Percentiles rank a stretch among this genome's conserved stretches.
Conservation (phyloP, 805 yeast species). For the Clavispora carvajalis region DNA sequence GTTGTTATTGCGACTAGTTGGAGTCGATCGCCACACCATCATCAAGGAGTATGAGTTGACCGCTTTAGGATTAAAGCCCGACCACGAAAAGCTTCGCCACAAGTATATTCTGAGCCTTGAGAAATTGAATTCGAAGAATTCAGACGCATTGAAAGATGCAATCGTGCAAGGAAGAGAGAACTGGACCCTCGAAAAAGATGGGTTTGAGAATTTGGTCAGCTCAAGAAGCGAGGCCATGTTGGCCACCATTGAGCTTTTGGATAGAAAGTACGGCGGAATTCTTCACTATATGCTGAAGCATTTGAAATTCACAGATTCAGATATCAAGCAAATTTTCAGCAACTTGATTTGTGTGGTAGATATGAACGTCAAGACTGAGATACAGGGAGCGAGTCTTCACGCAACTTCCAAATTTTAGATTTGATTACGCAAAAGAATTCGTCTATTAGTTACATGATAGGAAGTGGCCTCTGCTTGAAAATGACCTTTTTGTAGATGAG, state of each 20-base stretch:
- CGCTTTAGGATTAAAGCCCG: constrained; percentile 54
- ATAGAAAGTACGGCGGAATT: constrained; percentile 50
- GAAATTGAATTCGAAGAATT: constrained; percentile 24
- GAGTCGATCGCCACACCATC: constrained; percentile 60
- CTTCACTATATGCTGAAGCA: constrained; percentile 40
- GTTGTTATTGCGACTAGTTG: constrained; percentile 56
- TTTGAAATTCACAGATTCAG: constrained; percentile 42
- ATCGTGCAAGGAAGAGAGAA: constrained; percentile 34
- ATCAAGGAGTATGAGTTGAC: constrained; percentile 78
- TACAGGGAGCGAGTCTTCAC: background rate
- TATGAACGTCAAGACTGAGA: background rate
- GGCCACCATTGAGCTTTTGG: constrained; percentile 50
- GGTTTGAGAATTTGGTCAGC: constrained; percentile 55
- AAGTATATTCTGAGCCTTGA: constrained; percentile 29
- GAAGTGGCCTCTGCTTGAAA: constrained; percentile 67
- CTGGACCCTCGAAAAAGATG: constrained; percentile 44
- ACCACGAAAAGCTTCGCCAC: constrained; percentile 33
- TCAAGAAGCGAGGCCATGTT: constrained; percentile 69
- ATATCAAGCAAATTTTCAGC: constrained; percentile 27
- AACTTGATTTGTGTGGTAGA: constrained; percentile 5
- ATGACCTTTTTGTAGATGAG: constrained; percentile 53
- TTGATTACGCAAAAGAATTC: background rate
- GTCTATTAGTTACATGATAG: constrained; percentile 53
- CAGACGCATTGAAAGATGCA: constrained; percentile 15
- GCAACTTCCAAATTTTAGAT: background rate